Conservation (phyloP, 2,329 filamentous ascomycete species). For the Fusarium verticillioides region DNA sequence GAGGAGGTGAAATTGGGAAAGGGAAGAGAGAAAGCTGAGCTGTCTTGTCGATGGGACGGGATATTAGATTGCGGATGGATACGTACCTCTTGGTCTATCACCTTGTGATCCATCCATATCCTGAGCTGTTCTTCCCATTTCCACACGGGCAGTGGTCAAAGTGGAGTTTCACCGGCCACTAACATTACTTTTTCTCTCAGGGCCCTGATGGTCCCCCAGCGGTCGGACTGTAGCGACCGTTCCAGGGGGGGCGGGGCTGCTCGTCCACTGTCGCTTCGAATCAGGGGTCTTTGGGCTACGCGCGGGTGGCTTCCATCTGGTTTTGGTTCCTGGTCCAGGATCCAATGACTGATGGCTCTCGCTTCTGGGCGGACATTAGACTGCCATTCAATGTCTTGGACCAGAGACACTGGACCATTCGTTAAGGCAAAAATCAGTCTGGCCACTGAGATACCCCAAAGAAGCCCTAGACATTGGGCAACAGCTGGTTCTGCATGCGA, state of each 20-base stretch:
- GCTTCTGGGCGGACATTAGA: slow-evolving; percentile 10
- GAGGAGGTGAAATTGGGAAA: slow-evolving; percentile 10
- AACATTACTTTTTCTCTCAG: slow-evolving; percentile 14
- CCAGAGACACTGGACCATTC: background rate
- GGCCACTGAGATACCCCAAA: background rate
- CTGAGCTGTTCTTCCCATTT: slow-evolving; percentile 37
- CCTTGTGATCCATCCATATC: slow-evolving; percentile 22
- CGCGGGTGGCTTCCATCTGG: slow-evolving; percentile 24
- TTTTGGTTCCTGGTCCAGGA: slow-evolving; percentile 21
- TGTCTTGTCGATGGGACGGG: slow-evolving; percentile 36
- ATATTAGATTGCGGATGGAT: slow-evolving; percentile 41
- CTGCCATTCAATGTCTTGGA: slow-evolving; percentile 19
- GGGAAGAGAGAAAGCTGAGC: slow-evolving; percentile 34
- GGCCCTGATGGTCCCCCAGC: slow-evolving; percentile 31
- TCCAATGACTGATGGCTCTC: slow-evolving; percentile 10
- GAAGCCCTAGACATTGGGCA: background rate
- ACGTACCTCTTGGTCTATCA: slow-evolving; percentile 31
- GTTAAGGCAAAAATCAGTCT: background rate
- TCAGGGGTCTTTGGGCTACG: slow-evolving; percentile 32
- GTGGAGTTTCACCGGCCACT: slow-evolving; percentile 30
- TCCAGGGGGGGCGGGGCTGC: slow-evolving; percentile 16
- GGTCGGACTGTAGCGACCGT: slow-evolving; percentile 34
- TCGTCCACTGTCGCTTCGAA: slow-evolving; percentile 15
- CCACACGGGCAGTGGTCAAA: slow-evolving; percentile 6
- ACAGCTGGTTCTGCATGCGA: slow-evolving; percentile 22